A percentile compares a stretch with the other conserved stretches of the same genome.
phyloP scores from a whole-genome alignment of 1,284 basidiomycete genomes.

The Waitea zeae region DNA sequence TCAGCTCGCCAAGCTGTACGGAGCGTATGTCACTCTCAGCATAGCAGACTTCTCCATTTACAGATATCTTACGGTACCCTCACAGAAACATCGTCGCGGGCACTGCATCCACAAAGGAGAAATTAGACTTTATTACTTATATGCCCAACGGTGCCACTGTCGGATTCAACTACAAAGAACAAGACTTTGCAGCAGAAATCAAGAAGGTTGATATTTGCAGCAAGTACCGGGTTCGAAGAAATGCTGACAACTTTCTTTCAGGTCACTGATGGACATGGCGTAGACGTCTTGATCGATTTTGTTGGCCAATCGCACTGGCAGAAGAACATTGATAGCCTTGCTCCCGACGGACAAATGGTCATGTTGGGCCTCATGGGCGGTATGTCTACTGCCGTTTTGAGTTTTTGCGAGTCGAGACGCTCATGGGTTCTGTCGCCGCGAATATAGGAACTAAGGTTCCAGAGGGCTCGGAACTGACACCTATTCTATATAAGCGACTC shows the following conservation, averaged over 20 bases:
- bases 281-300: constrained; percentile 79
- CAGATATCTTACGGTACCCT: no score
- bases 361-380: constrained; percentile 57
- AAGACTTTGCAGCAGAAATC: constrained; percentile 62
- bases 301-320: constrained; percentile 74
- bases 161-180: constrained; percentile 74
- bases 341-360: constrained; percentile 66
- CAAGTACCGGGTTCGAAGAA: no score
- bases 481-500: constrained; percentile 74
- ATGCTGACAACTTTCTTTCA: no score
- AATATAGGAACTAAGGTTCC: no score
- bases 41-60: no score
- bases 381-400: constrained; percentile 20
- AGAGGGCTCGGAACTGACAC: constrained; percentile 46
- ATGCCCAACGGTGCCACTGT: constrained; percentile 53
- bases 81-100: constrained; percentile 54
- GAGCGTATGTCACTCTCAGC: constrained; percentile 41
- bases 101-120: constrained; percentile 77
- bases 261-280: constrained; percentile 48
- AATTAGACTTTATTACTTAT: constrained; percentile 59
- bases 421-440: constrained; percentile 42
- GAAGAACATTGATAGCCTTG: constrained; percentile 66
- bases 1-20: constrained; percentile 66
- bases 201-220: no score
- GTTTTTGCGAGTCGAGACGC: constrained; percentile 6